phyloP scores from a whole-genome alignment of 2,329 filamentous ascomycete species.

The Claviceps digitariae region DNA sequence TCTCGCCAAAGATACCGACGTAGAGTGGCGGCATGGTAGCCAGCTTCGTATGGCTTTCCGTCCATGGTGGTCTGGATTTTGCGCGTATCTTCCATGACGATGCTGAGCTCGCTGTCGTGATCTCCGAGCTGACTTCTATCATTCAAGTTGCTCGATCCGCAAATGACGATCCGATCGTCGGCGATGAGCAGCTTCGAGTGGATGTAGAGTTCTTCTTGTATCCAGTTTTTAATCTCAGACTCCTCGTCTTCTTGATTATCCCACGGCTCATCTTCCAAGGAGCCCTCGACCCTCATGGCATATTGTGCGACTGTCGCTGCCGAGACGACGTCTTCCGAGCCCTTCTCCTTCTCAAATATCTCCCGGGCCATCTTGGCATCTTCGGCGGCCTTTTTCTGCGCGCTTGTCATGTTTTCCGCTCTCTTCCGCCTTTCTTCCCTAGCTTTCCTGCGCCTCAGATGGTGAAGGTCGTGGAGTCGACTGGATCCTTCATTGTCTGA shows the following conservation, averaged over 20 bases:
- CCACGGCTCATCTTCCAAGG: slow-evolving; percentile 58
- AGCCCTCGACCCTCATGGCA: slow-evolving; percentile 57
- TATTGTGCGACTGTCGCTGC: slow-evolving; percentile 51
- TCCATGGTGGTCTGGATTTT: slow-evolving; percentile 62
- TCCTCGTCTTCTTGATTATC: slow-evolving; percentile 51
- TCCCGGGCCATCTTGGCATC: slow-evolving; percentile 33
- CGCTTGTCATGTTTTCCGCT: slow-evolving; percentile 1
- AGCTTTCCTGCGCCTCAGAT: slow-evolving; percentile 20
- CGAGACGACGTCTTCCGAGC: slow-evolving; percentile 23
- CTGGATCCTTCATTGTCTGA: slow-evolving; percentile 13
- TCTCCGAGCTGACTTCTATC: slow-evolving; percentile 77
- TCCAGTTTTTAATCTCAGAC: slow-evolving; percentile 72
- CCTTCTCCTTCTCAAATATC: slow-evolving; percentile 36
- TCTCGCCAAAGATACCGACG: slow-evolving; percentile 79
- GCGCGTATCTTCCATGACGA: slow-evolving; percentile 77
- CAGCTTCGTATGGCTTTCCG: slow-evolving; percentile 61
- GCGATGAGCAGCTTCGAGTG: slow-evolving; percentile 85
- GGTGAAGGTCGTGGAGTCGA: slow-evolving; percentile 2
- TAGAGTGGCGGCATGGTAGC: slow-evolving; percentile 70
- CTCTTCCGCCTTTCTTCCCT: slow-evolving; percentile 10
- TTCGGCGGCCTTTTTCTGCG: slow-evolving; percentile 22
- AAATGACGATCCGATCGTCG: slow-evolving; percentile 75
- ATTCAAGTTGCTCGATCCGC: slow-evolving; percentile 82
- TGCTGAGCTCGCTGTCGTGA: slow-evolving; percentile 82
- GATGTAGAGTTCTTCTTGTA: slow-evolving; percentile 93